Conservation (phyloP, 2,329 filamentous ascomycete species). For the Talaromyces sp. region DNA sequence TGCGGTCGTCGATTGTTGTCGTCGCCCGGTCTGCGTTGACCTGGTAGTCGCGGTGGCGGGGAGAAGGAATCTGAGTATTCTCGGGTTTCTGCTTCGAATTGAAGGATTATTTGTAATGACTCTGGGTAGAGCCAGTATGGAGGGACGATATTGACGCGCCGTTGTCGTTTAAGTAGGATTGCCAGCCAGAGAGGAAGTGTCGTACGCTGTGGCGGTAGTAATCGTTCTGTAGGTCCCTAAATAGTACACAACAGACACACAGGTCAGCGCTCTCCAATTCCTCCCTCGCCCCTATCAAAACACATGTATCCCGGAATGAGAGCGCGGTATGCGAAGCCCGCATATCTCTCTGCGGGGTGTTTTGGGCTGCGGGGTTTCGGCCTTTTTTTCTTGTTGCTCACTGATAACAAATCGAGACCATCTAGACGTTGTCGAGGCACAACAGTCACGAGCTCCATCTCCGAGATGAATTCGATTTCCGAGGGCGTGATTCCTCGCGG, state of each 20-base stretch:
- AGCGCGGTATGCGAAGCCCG: conserved; percentile 9
- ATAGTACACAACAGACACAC: background rate
- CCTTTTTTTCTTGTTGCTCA: conserved; percentile 49
- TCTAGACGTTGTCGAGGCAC: conserved; percentile 89
- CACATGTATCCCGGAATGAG: conserved; percentile 1
- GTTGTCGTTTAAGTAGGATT: conserved; percentile 88
- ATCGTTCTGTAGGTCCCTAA: conserved; percentile 70
- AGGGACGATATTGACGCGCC: conserved; percentile 85
- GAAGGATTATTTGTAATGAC: conserved; percentile 71
- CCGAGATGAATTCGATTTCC: conserved; percentile 90
- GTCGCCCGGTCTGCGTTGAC: conserved; percentile 25
- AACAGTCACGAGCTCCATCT: conserved; percentile 94
- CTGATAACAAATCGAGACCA: conserved; percentile 75
- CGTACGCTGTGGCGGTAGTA: conserved; percentile 76
- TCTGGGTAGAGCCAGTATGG: conserved; percentile 81
- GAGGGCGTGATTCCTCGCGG: conserved; percentile 69
- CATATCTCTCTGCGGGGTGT: conserved; percentile 5
- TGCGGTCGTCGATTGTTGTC: conserved; percentile 17
- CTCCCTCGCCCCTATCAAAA: background rate
- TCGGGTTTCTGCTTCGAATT: conserved; percentile 67
- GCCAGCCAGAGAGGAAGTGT: conserved; percentile 90
- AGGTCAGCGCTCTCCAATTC: conserved; percentile 4
- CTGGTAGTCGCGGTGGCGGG: conserved; percentile 66
- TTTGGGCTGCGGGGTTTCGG: conserved; percentile 7
- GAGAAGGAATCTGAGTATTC: conserved; percentile 67